These are phyloP conservation scores for Pseudoturritis turrita DNA, from an alignment of 345 rosid species.

Conservation along the genomic window DNA sequence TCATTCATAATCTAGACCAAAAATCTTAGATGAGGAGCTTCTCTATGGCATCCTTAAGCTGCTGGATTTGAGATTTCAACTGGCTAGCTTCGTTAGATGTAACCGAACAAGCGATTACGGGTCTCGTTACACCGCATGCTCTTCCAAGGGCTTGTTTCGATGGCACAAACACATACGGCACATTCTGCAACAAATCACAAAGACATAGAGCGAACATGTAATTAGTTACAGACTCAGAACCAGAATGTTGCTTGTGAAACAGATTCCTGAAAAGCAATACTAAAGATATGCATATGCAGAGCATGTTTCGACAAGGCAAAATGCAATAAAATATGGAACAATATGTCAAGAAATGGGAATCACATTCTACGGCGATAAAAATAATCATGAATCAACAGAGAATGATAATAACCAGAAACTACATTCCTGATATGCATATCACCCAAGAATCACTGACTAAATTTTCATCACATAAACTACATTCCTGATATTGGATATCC, in stretches of 20 bases:
- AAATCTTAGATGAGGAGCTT: constrained; percentile 67
- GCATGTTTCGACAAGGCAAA: neutral
- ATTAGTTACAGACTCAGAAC: neutral
- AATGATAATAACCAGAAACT: neutral
- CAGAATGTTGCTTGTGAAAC: neutral
- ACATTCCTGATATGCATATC: neutral
- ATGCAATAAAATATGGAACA: neutral
- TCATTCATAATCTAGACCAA: constrained; percentile 53
- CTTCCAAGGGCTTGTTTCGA: constrained; percentile 92
- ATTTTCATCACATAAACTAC: neutral
- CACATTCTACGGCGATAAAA: neutral
- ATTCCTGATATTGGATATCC: neutral
- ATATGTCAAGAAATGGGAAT: neutral
- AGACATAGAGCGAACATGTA: neutral
- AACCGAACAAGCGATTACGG: constrained; percentile 88
- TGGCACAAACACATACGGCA: constrained; percentile 93
- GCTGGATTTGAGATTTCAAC: constrained; percentile 76
- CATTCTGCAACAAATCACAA: constrained; percentile 55
- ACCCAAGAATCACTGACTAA: neutral
- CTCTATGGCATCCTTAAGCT: constrained; percentile 93
- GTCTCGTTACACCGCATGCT: constrained; percentile 94
- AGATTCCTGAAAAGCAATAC: neutral
- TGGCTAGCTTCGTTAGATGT: constrained; percentile 88
- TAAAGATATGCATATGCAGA: neutral
- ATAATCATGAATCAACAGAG: neutral